Conservation (phyloP, 139 green algal genomes). For the Coelastrella sp. region DNA sequence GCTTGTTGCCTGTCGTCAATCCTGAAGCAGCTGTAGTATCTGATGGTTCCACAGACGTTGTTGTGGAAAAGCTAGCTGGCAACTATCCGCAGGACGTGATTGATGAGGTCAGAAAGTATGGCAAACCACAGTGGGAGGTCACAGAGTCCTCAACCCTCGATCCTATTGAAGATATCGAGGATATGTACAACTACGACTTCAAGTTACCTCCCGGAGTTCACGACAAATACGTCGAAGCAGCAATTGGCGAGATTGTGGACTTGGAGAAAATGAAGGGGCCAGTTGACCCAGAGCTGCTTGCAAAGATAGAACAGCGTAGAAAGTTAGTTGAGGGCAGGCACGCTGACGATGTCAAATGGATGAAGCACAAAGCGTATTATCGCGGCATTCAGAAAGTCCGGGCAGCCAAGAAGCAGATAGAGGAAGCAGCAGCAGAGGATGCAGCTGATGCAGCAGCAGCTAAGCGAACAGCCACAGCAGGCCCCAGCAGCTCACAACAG, state of each 20-base stretch:
- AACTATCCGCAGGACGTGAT: slow-evolving; percentile 26
- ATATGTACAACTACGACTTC: slow-evolving; percentile 30
- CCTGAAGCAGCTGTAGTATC: background rate
- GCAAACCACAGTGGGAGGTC: slow-evolving; percentile 17
- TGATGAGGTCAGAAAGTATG: slow-evolving; percentile 24
- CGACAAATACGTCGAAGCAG: background rate
- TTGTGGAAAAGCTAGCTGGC: slow-evolving; percentile 16
- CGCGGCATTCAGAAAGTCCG: background rate
- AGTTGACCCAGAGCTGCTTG: background rate
- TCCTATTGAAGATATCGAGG: slow-evolving; percentile 20
- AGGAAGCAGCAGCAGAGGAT: slow-evolving; percentile 22
- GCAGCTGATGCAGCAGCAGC: slow-evolving; percentile 1
- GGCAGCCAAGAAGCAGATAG: slow-evolving; percentile 1
- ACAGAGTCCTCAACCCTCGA: slow-evolving; percentile 14
- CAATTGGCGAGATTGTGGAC: background rate
- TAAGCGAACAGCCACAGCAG: background rate
- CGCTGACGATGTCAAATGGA: slow-evolving; percentile 32
- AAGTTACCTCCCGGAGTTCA: slow-evolving; percentile 27
- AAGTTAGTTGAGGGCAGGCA: slow-evolving; percentile 3
- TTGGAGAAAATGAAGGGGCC: slow-evolving; percentile 24
- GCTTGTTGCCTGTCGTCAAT: background rate
- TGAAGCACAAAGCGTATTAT: slow-evolving; percentile 49
- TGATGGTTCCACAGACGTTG: background rate
- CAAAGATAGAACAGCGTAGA: background rate
- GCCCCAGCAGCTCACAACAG: background rate